phyloP scores from a whole-genome alignment of 1,284 basidiomycete species.

The Anthracocystis walkeri region DNA sequence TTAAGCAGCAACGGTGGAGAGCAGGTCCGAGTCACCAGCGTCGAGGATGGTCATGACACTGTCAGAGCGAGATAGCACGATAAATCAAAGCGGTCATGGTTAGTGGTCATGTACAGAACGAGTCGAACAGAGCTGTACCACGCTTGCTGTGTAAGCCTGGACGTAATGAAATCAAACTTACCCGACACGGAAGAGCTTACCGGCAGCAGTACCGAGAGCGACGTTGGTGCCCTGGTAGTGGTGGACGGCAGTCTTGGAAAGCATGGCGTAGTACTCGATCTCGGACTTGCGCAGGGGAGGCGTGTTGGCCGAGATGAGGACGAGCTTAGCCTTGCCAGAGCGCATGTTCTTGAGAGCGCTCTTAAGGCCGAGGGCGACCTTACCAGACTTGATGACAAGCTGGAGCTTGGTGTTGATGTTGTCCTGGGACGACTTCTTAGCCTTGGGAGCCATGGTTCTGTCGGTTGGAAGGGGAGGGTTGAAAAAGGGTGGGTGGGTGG shows the following conservation, averaged over 20 bases:
- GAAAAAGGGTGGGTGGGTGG: conserved; percentile 12
- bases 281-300: conserved; percentile 99
- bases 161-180: conserved; percentile 71
- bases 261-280: conserved; percentile 99
- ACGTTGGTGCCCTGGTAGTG: conserved; percentile 93
- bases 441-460: conserved; percentile 88
- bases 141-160: background rate
- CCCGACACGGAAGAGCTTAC: conserved; percentile 99
- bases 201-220: conserved; percentile 98
- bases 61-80: background rate
- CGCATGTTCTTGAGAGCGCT: conserved; percentile 96
- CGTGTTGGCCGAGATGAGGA: conserved; percentile 98
- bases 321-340: conserved; percentile 97
- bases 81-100: background rate
- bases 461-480: conserved; percentile 11
- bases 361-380: conserved; percentile 68
- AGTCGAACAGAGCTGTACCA: too few relatives aligned
- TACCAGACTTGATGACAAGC: conserved; percentile 93
- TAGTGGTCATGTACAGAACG: background rate
- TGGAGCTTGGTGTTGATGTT: conserved; percentile 94
- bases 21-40: conserved; percentile 95
- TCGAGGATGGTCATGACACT: conserved; percentile 94
- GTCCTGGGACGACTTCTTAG: conserved; percentile 79
- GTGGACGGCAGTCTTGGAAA: conserved; percentile 92
- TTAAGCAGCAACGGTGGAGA: conserved; percentile 70